Base-by-base conservation (phyloP, 2,329 filamentous ascomycete genomes). In the Fusarium nelsonii region DNA sequence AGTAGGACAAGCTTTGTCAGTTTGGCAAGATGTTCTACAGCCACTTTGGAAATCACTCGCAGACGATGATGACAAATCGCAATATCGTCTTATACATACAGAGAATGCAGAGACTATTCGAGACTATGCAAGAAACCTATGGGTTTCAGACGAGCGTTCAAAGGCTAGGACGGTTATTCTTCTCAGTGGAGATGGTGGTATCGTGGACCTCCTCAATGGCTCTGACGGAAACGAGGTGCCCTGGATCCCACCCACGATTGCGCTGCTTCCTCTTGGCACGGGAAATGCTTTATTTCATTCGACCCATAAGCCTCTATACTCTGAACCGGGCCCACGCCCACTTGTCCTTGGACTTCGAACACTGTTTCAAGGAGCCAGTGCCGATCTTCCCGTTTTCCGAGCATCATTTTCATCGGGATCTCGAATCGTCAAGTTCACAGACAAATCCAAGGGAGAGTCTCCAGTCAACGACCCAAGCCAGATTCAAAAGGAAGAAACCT, bases 111-210 rank as follows among this genome's bases (percentile, higher is more conserved):
- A 87, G 3, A 92, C 87, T 14, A 85, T 97, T 40, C 82, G 83
- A 8, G 82, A 91, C 1, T 87, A 97, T 54, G 87, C 91, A 0
- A 72, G 68, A 4, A 45, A 70, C 4, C 70, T 83, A 14, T 77
- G 80, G 74, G 51, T 71, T 76, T 39, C 73, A 78, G 23, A 80
- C 6, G 43, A 58, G 56, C 79, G 52, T 4, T 32, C 50, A 10
- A 83, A 83, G 2, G 68, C 79, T 7, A 70, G 65, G 53, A 89
- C 90, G 0, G 84, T 97, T 28, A 80, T 97, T 32, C 85, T 98
- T 14, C 84, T 97, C 7, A 95, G 92, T 49, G 95, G 95, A 8
- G 95, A 98, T 77, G 95, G 95, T 15, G 95, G 94, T 8, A 79
- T 97, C 3, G 86, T 94, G 18, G 95, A 98, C 72, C 82, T 96